These are phyloP conservation scores for Fimicolochytrium jonesii DNA, from an alignment of 192 early-diverging fungal genomes.

Conservation along the genomic window DNA sequence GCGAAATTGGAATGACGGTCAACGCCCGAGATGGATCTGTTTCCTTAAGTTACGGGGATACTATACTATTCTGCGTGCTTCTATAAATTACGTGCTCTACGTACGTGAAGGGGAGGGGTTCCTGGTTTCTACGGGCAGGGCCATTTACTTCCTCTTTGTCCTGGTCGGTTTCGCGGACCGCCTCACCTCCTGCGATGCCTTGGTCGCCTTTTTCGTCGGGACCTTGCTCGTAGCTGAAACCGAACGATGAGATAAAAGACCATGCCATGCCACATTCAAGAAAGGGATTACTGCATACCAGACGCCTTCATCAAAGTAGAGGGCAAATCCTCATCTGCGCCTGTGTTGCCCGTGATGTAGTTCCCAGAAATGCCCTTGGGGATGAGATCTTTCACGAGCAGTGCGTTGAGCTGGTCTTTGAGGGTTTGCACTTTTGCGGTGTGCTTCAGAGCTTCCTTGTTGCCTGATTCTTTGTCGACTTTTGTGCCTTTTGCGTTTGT, in stretches of 20 bases:
- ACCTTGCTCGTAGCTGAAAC: constrained; percentile 8
- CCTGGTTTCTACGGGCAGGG: too few relatives aligned
- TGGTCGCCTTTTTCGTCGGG: constrained; percentile 3
- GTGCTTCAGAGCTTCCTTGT: background rate
- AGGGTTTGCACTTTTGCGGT: background rate
- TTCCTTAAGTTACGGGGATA: too few relatives aligned
- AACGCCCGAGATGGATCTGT: too few relatives aligned
- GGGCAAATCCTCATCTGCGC: constrained; percentile 24
- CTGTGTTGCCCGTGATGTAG: constrained; percentile 40
- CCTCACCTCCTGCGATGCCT: constrained; percentile 5
- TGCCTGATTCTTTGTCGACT: too few relatives aligned
- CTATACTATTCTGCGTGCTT: too few relatives aligned
- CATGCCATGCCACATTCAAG: background rate
- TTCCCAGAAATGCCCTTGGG: constrained; percentile 32
- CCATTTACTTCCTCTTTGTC: background rate
- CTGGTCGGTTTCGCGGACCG: background rate
- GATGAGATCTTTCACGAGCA: constrained; percentile 30
- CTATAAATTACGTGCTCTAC: too few relatives aligned
- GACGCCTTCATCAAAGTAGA: constrained; percentile 14
- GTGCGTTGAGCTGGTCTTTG: constrained; percentile 6
- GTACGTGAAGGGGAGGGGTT: too few relatives aligned
- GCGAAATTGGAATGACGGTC: too few relatives aligned
- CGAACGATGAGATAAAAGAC: background rate
- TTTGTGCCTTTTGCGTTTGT: too few relatives aligned
- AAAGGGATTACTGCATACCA: background rate